Conservation (phyloP, 345 rosid species). For the Sonneratia alba region DNA sequence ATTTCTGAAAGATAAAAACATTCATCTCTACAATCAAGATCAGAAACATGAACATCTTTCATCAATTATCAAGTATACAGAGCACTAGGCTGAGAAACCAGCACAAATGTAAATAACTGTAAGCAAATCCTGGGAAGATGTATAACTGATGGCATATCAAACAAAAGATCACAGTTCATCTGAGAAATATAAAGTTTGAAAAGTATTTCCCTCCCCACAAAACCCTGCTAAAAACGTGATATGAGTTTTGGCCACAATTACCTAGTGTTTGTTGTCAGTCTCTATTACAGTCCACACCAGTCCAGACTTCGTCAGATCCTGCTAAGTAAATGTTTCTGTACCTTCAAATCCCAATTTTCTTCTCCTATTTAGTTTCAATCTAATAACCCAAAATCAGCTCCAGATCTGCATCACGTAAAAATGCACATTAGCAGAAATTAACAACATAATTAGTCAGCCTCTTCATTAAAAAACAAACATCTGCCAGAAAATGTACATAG, state of each 20-base stretch:
- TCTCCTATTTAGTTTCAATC: not conserved
- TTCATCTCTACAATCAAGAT: not conserved
- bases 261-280: not conserved
- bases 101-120: not conserved
- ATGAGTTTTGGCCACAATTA: not conserved
- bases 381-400: not conserved
- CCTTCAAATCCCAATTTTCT: not conserved
- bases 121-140: too few relatives aligned
- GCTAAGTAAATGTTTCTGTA: not conserved
- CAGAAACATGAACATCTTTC: not conserved
- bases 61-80: not conserved
- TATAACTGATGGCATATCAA: not conserved
- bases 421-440: not conserved
- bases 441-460: not conserved
- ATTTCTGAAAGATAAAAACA: not conserved
- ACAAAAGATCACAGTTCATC: not conserved
- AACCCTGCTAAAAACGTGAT: not conserved
- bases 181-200: not conserved
- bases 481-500: not conserved
- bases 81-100: not conserved
- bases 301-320: not conserved
- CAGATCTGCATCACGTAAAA: not conserved
- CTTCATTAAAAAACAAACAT: not conserved
- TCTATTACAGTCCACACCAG: not conserved
- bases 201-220: not conserved